phyloP scores from a whole-genome alignment of 225 moss, liverwort and hornwort genomes.

The Takakia lepidozioides region DNA sequence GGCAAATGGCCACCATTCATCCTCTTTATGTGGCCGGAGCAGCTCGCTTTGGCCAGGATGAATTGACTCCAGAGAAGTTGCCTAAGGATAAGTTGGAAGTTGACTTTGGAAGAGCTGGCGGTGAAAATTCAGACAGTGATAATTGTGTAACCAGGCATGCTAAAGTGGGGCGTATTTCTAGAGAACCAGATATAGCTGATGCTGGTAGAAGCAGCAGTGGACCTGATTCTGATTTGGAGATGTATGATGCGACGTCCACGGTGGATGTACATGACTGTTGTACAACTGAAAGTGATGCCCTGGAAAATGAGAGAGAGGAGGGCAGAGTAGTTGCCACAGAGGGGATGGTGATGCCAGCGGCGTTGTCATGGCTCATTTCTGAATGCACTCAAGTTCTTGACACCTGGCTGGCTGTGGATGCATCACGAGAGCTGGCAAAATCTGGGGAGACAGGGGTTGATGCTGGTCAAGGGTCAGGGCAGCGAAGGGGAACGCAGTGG shows the following conservation, averaged over 20 bases:
- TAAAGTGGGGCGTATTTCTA: constrained; percentile 37
- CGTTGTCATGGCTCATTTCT: constrained; percentile 60
- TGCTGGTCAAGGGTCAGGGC: constrained; percentile 30
- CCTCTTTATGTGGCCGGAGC: constrained; percentile 75
- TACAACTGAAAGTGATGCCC: constrained; percentile 11
- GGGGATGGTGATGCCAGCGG: constrained; percentile 26
- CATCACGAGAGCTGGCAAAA: constrained; percentile 58
- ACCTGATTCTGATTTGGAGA: constrained; percentile 55
- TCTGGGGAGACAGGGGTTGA: constrained; percentile 56
- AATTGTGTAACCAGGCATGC: constrained; percentile 33
- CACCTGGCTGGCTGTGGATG: constrained; percentile 66
- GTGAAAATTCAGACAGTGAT: constrained; percentile 17
- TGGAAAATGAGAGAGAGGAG: constrained; percentile 31
- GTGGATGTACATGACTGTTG: constrained; percentile 15
- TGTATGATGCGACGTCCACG: constrained; percentile 60
- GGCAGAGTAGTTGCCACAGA: constrained; percentile 19
- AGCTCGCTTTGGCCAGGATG: constrained; percentile 31
- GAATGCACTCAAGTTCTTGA: constrained; percentile 66
- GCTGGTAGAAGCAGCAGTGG: constrained; percentile 25
- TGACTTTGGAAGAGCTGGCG: constrained; percentile 12
- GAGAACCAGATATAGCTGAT: constrained; percentile 29
- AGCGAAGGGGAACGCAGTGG: constrained; percentile 53
- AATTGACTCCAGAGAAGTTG: constrained; percentile 27
- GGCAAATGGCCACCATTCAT: constrained; percentile 70
- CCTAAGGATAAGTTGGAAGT: constrained; percentile 19